Evolutionary conservation across 2,329 filamentous ascomycete genomes (phyloP).

Genomic region (Drechslerella stenobrocha): DNA sequence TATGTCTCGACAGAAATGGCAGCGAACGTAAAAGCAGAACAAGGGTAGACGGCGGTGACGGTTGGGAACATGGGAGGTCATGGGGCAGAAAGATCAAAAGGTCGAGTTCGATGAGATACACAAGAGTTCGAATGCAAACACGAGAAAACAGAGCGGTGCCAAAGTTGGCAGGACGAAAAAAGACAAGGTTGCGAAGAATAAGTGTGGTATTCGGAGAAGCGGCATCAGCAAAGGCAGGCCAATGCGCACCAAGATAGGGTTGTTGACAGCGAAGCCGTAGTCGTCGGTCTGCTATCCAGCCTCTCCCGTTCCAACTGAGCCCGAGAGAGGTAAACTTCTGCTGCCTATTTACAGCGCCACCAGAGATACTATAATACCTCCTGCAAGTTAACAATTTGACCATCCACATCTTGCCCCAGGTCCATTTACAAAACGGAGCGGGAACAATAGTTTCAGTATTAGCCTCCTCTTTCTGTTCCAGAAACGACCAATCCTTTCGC

Average conservation of each 20-base stretch:
- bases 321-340: conserved; percentile 44
- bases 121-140: conserved; percentile 26
- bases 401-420: conserved; percentile 27
- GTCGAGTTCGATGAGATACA: conserved; percentile 29
- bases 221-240: conserved; percentile 32
- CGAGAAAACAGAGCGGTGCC: conserved; percentile 6
- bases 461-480: conserved; percentile 44
- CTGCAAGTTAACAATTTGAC: conserved; percentile 45
- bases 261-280: conserved; percentile 38
- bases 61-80: conserved; percentile 6
- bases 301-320: conserved; percentile 49
- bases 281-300: conserved; percentile 45
- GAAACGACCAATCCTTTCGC: conserved; percentile 48
- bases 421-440: conserved; percentile 48
- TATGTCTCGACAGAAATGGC: conserved; percentile 13
- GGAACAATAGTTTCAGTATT: conserved; percentile 42
- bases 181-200: conserved; percentile 30
- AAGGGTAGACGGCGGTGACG: conserved; percentile 12
- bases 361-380: conserved; percentile 19
- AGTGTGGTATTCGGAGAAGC: conserved; percentile 38
- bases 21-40: conserved; percentile 2
- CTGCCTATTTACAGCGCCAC: conserved; percentile 46
- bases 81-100: conserved; percentile 5
- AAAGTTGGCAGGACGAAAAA: conserved; percentile 8
- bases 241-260: conserved; percentile 39